Conservation (phyloP, 139 green algal species). For the Eudorina sp. region DNA sequence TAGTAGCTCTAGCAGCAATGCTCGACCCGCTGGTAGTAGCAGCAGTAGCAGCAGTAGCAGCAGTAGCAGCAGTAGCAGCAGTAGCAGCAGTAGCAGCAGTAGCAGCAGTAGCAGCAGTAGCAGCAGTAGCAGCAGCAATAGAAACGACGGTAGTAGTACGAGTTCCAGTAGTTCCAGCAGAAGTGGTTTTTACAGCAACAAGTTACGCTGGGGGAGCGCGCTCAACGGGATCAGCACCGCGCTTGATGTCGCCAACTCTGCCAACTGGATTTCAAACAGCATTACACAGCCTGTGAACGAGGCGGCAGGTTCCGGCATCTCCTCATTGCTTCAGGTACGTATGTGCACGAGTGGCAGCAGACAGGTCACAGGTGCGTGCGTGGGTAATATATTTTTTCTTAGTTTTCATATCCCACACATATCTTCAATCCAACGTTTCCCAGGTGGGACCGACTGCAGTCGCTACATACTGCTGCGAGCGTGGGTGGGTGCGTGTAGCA, state of each 20-base stretch:
- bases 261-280: background rate
- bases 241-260: background rate
- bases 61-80: no score
- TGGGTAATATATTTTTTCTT: no score
- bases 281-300: background rate
- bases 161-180: background rate
- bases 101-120: background rate
- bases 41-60: no score
- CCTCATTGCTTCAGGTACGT: background rate
- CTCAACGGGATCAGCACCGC: background rate
- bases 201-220: background rate
- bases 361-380: no score
- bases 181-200: no score
- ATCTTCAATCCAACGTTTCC: no score
- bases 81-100: background rate
- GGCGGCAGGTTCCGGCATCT: background rate
- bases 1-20: no score
- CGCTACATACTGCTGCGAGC: no score
- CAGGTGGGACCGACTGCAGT: no score
- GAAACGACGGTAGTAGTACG: background rate
- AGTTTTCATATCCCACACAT: no score
- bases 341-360: background rate
- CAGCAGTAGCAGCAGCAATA: background rate
- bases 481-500: no score
- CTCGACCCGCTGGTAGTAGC: no score